These are phyloP conservation scores for Nidularia sp. DNA, from an alignment of 768 basidiomycete species.

Conservation along the genomic window DNA sequence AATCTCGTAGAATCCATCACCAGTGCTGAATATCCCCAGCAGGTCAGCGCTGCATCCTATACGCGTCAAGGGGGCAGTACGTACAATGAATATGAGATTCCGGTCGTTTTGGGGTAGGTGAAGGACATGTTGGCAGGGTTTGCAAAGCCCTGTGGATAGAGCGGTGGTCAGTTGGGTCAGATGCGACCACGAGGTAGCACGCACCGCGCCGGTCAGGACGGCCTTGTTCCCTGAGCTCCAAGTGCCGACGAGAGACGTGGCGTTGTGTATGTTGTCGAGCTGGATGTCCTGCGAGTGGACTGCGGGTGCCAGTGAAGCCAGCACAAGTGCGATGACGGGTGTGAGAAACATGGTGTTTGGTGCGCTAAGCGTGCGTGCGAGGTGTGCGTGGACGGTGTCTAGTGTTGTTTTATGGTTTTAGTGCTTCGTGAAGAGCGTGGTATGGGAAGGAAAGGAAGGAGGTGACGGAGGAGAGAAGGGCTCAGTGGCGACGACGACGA, in stretches of 20 bases:
- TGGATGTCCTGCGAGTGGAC: conserved; percentile 31
- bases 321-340: conserved; percentile 31
- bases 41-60: no score
- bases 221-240: conserved; percentile 80
- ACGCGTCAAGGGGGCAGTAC: conserved; percentile 20
- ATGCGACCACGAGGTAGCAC: conserved; percentile 25
- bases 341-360: conserved; percentile 32
- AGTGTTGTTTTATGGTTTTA: conserved; percentile 4
- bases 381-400: conserved; percentile 1
- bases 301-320: conserved; percentile 31
- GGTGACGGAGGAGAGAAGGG: conserved; percentile 7
- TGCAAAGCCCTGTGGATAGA: conserved; percentile 63
- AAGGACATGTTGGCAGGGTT: conserved; percentile 82
- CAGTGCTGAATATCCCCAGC: conserved; percentile 39
- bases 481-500: conserved; percentile 18
- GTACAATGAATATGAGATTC: conserved; percentile 87
- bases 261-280: conserved; percentile 52
- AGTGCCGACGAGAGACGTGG: conserved; percentile 70
- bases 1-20: conserved; percentile 80
- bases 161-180: conserved; percentile 4
- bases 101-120: conserved; percentile 79
- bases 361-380: conserved; percentile 7
- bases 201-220: conserved; percentile 79
- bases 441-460: conserved; percentile 7
- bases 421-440: conserved; percentile 3